Evolutionary conservation across 129 eudicot species (phyloP).

Genomic region (Chrysanthemum lavandulifolium): DNA sequence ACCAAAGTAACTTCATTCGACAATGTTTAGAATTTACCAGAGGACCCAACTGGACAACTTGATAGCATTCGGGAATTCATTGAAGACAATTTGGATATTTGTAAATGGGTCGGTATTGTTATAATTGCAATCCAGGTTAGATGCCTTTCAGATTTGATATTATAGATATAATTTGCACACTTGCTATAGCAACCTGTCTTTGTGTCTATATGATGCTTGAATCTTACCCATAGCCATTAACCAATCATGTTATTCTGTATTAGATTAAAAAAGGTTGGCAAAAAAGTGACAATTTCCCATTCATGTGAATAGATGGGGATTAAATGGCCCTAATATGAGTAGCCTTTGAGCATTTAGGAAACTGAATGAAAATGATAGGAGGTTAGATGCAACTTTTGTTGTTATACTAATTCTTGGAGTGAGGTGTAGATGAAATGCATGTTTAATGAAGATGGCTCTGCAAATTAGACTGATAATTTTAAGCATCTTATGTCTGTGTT

Average conservation of each 20-base stretch:
- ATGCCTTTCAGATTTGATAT: constrained; percentile 6
- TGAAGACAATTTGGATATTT: constrained; percentile 62
- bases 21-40: constrained; percentile 60
- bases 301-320: constrained; percentile 2
- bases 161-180: neutral
- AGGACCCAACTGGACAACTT: constrained; percentile 83
- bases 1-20: constrained; percentile 14
- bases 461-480: neutral
- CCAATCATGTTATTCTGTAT: neutral
- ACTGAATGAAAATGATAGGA: constrained; percentile 1
- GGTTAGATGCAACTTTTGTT: constrained; percentile 2
- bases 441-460: neutral
- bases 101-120: constrained; percentile 73
- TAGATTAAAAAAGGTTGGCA: neutral
- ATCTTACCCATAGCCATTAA: neutral
- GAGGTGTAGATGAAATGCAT: constrained; percentile 15
- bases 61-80: constrained; percentile 59
- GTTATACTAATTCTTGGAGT: constrained; percentile 1
- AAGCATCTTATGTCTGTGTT: neutral
- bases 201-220: constrained; percentile 2
- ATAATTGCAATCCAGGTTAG: constrained; percentile 67
- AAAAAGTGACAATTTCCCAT: neutral
- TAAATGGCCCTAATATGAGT: neutral
- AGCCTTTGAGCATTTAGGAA: constrained; percentile 14
- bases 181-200: neutral